Percentiles rank a stretch among this genome's conserved stretches.
Evolutionary conservation across 306 rosid species (phyloP).

Genomic region (Malus fusca): DNA sequence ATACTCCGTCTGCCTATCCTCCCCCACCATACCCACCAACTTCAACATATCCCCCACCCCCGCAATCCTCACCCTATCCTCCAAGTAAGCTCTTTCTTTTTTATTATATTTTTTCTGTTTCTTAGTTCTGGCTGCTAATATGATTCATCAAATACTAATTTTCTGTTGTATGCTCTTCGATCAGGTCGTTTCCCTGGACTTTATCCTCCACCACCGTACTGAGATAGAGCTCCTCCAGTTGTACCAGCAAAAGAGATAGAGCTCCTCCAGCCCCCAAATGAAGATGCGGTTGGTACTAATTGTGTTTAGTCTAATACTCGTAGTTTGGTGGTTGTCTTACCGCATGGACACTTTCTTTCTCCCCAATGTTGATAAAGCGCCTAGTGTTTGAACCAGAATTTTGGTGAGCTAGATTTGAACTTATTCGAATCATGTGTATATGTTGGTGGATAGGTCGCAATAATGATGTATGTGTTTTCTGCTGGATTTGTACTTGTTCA

Average conservation of each 20-base stretch:
- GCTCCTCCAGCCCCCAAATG: not conserved
- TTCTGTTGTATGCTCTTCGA: conserved; percentile 1
- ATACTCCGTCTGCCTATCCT: conserved; percentile 22
- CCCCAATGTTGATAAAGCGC: not conserved
- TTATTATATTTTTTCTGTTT: not conserved
- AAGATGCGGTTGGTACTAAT: conserved; percentile 3
- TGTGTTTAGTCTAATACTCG: not conserved
- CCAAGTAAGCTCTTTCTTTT: conserved; percentile 27
- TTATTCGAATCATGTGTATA: not conserved
- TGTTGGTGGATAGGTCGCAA: not conserved
- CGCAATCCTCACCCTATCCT: conserved; percentile 39
- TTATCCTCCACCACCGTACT: conserved; percentile 68
- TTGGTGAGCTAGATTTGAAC: not conserved
- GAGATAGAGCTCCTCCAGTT: conserved; percentile 13
- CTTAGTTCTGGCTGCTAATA: not conserved
- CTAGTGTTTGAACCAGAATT: not conserved
- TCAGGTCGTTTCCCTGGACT: conserved; percentile 44
- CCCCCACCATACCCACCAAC: conserved; percentile 25
- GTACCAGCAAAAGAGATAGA: conserved; percentile 8
- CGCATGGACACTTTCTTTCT: not conserved
- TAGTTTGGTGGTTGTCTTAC: not conserved
- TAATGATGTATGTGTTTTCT: not conserved
- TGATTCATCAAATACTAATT: not conserved
- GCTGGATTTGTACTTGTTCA: not conserved
- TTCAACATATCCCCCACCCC: conserved; percentile 34